Conservation (phyloP, 2,329 filamentous ascomycete species). For the Purpureocillium lavendulum region DNA sequence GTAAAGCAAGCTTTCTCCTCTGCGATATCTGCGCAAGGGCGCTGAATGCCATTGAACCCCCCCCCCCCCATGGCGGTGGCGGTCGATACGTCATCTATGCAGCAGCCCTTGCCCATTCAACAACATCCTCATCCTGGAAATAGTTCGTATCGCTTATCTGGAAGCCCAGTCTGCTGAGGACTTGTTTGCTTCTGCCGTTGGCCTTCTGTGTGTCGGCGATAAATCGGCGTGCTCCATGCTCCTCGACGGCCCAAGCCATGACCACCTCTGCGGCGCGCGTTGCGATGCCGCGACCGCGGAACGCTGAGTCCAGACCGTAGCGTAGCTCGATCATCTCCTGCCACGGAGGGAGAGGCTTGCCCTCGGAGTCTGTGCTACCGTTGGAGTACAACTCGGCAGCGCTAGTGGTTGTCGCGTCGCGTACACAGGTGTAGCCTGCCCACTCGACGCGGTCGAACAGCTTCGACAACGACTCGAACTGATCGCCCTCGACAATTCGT, state of each 20-base stretch:
- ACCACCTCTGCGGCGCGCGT: constrained; percentile 7
- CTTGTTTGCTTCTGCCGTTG: constrained; percentile 7
- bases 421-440: constrained; percentile 10
- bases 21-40: too few relatives aligned
- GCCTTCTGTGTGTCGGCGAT: constrained; percentile 9
- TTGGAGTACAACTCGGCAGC: not conserved
- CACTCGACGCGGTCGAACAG: constrained; percentile 5
- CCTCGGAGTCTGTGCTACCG: not conserved
- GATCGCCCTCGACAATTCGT: constrained; percentile 2
- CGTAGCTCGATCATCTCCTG: constrained; percentile 12
- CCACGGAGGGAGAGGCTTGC: constrained; percentile 5
- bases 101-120: constrained; percentile 6
- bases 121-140: constrained; percentile 3
- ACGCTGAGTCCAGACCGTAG: constrained; percentile 8
- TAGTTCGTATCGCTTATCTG: constrained; percentile 3
- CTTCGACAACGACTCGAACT: not conserved
- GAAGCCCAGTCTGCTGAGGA: constrained; percentile 7
- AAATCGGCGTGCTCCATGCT: constrained; percentile 9
- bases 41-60: too few relatives aligned
- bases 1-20: too few relatives aligned
- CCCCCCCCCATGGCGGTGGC: too few relatives aligned
- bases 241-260: constrained; percentile 10
- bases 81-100: too few relatives aligned
- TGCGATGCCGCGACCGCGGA: constrained; percentile 10
- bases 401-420: constrained; percentile 1